These are phyloP conservation scores for rapeseed (Brassica napus) DNA, from an alignment of 345 rosid genomes.

Conservation along the genomic window DNA sequence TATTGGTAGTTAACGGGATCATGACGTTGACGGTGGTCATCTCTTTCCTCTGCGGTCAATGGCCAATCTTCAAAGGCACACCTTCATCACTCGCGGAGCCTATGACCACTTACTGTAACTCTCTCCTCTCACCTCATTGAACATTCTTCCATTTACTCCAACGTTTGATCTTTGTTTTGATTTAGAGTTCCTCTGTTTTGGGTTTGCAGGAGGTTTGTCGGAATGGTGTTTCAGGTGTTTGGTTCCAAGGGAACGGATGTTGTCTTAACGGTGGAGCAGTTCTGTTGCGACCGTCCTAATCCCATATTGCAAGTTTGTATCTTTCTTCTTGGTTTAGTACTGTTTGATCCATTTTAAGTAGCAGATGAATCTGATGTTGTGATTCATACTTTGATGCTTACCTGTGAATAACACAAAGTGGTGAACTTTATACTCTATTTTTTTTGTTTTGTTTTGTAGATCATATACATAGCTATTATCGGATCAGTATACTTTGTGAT, in stretches of 20 bases:
- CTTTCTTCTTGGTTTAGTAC: neutral
- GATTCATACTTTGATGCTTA: neutral
- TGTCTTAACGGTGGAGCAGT: slow-evolving; percentile 58
- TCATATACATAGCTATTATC: slow-evolving; percentile 67
- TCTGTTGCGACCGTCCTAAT: slow-evolving; percentile 87
- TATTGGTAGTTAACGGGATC: slow-evolving; percentile 70
- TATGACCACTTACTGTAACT: slow-evolving; percentile 74
- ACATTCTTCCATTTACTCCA: too few relatives aligned
- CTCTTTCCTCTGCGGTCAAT: slow-evolving; percentile 93
- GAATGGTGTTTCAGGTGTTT: slow-evolving; percentile 39
- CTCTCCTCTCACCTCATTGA: neutral
- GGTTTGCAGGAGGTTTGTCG: slow-evolving; percentile 55
- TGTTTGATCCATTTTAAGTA: neutral
- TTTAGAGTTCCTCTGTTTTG: slow-evolving; percentile 10
- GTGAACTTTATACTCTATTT: neutral
- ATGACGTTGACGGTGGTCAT: slow-evolving; percentile 58
- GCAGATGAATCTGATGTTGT: too few relatives aligned
- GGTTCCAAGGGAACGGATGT: slow-evolving; percentile 62
- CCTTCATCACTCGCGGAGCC: slow-evolving; percentile 88
- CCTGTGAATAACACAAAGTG: neutral
- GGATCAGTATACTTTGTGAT: slow-evolving; percentile 68
- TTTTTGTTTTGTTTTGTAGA: slow-evolving; percentile 45
- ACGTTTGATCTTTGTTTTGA: neutral
- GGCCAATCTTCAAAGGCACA: slow-evolving; percentile 90
- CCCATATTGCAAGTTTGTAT: slow-evolving; percentile 68